Evolutionary conservation across 495 filamentous ascomycete species (phyloP).

Genomic region (Hyaloscypha variabilis): DNA sequence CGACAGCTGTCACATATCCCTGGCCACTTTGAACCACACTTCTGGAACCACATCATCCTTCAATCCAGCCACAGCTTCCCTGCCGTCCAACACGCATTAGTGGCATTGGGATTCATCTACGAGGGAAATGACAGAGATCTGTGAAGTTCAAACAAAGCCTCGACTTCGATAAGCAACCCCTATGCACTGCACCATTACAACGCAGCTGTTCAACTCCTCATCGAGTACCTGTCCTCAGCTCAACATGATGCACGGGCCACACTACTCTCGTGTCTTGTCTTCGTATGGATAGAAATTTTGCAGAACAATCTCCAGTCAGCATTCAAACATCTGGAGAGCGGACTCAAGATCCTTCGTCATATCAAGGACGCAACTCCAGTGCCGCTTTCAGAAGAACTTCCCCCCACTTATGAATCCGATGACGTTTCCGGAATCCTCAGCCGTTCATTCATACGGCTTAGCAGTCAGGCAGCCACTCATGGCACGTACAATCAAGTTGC

Average conservation of each 20-base stretch:
- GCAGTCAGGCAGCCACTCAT: too few relatives aligned
- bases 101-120: background rate
- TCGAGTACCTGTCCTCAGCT: background rate
- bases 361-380: too few relatives aligned
- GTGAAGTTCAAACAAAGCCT: too few relatives aligned
- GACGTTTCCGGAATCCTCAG: too few relatives aligned
- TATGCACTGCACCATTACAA: too few relatives aligned
- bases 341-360: slow-evolving; percentile 4
- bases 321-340: slow-evolving; percentile 4
- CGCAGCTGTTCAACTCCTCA: background rate
- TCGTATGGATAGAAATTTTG: slow-evolving; percentile 1
- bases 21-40: background rate
- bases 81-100: background rate
- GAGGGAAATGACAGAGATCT: too few relatives aligned
- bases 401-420: too few relatives aligned
- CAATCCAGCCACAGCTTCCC: background rate
- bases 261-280: background rate
- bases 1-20: background rate
- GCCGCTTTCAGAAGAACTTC: too few relatives aligned
- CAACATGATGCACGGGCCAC: background rate
- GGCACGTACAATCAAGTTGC: too few relatives aligned
- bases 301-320: slow-evolving; percentile 1
- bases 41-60: background rate
- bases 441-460: too few relatives aligned
- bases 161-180: too few relatives aligned